Evolutionary conservation across 805 yeast species (phyloP).

Genomic region (Pichia cephalocereana): DNA sequence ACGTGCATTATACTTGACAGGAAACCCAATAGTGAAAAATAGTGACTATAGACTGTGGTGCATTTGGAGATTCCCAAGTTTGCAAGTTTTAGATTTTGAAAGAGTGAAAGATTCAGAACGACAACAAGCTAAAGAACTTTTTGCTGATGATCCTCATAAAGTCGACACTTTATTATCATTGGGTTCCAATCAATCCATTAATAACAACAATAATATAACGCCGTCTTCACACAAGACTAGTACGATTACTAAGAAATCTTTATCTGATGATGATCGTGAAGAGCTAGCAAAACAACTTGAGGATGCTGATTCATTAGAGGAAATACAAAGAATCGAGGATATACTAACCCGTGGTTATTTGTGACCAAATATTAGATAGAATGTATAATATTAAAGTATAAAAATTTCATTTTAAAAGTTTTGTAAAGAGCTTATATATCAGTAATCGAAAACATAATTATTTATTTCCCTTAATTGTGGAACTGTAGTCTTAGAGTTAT

Average conservation of each 20-base stretch:
- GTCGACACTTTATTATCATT: slow-evolving; percentile 23
- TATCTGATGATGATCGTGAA: slow-evolving; percentile 46
- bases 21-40: slow-evolving; percentile 45
- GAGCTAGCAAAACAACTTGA: slow-evolving; percentile 44
- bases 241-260: slow-evolving; percentile 17
- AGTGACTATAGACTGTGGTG: slow-evolving; percentile 51
- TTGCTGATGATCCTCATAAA: slow-evolving; percentile 27
- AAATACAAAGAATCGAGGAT: slow-evolving; percentile 62
- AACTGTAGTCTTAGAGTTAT: neutral
- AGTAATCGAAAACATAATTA: neutral
- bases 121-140: slow-evolving; percentile 32
- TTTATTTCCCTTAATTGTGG: slow-evolving; percentile 2
- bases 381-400: no score
- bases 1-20: slow-evolving; percentile 39
- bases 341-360: slow-evolving; percentile 34
- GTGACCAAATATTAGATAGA: neutral
- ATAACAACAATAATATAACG: no score
- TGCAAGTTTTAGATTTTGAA: slow-evolving; percentile 59
- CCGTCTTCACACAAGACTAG: no score
- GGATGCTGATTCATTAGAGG: slow-evolving; percentile 61
- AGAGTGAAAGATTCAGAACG: slow-evolving; percentile 52
- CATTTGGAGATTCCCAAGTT: slow-evolving; percentile 52
- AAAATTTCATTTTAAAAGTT: no score
- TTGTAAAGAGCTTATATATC: no score
- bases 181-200: neutral